Evolutionary conservation across 495 filamentous ascomycete genomes (phyloP), one percentile per base, ranked within the genome.

Genomic region (Ramalina intermedia): DNA sequence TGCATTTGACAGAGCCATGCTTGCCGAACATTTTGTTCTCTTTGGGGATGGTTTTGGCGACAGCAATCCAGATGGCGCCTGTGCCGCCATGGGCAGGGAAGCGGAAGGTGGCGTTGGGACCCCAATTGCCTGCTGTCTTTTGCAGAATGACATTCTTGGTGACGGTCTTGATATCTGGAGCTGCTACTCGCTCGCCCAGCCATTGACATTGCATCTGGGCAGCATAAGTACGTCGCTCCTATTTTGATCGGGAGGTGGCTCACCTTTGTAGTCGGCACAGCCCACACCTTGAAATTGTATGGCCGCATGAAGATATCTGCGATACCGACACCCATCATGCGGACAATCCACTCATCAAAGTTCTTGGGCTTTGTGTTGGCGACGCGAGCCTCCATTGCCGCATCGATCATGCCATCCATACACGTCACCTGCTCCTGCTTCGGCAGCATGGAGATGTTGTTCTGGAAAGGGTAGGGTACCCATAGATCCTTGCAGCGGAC

Each of bases 201-300:
- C 91, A 99, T 64, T 81, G 72, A 64, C 91, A 96, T 88, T 99
- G 91, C 91, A 99, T 99, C 91, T 98, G 38, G 17, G 48, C 17
- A 4, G 1, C 3, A 51, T 42, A 18, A 48, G 27, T 49, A 29
- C 54, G 33, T 40, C 36, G 44, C 21, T 46, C n/a, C 17, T 35
- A 24, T 26, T 13, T 9, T 24, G 29, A 23, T 37, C 17, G 2
- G 13, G 44, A n/a, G 36, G 4, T 11, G 27, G 47, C 70, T 53
- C 75, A 96, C 91, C 84, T 93, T 94, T 50, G 84, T 93, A 23
- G 93, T 96, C 37, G 93, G 91, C 59, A 96, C 90, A 50, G 91
- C 93, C 91, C 91, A 99, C 62, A 96, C 91, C 72, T 99, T 99
- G 80, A 79, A 96, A 79, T 99, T 99, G 78, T 99, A 99, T 41